phyloP scores from a whole-genome alignment of 768 basidiomycete species.

The Albatrellus ellisii region DNA sequence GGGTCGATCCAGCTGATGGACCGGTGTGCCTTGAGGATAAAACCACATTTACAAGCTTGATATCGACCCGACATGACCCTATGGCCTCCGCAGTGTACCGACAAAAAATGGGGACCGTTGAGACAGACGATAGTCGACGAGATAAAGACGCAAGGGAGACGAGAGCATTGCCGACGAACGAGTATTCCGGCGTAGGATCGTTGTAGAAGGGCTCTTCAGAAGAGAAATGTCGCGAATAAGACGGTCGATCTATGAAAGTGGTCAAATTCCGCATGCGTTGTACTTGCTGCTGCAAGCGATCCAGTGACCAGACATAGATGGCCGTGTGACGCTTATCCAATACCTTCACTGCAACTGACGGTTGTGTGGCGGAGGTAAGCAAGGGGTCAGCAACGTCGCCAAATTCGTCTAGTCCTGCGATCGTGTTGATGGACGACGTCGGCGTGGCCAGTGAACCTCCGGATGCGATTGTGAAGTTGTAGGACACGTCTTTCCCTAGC shows the following conservation, averaged over 20 bases:
- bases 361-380: slow-evolving; percentile 59
- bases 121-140: slow-evolving; percentile 58
- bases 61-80: slow-evolving; percentile 81
- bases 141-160: slow-evolving; percentile 74
- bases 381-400: slow-evolving; percentile 85
- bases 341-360: slow-evolving; percentile 82
- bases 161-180: slow-evolving; percentile 82
- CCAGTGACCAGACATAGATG: slow-evolving; percentile 85
- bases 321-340: slow-evolving; percentile 79
- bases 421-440: slow-evolving; percentile 70
- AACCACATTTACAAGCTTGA: slow-evolving; percentile 67
- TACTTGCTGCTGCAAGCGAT: slow-evolving; percentile 78
- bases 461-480: slow-evolving; percentile 88
- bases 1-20: slow-evolving; percentile 52
- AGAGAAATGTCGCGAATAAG: slow-evolving; percentile 89
- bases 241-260: slow-evolving; percentile 82
- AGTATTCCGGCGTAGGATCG: slow-evolving; percentile 75
- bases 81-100: slow-evolving; percentile 92
- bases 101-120: slow-evolving; percentile 83
- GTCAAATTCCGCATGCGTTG: slow-evolving; percentile 90
- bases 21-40: slow-evolving; percentile 45
- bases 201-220: slow-evolving; percentile 91
- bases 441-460: slow-evolving; percentile 70
- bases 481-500: slow-evolving; percentile 74
- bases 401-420: slow-evolving; percentile 81